Percentiles rank a stretch among this genome's conserved stretches.
Conservation (phyloP, 192 early-diverging fungal genomes). For the Haplosporangium gracile region DNA sequence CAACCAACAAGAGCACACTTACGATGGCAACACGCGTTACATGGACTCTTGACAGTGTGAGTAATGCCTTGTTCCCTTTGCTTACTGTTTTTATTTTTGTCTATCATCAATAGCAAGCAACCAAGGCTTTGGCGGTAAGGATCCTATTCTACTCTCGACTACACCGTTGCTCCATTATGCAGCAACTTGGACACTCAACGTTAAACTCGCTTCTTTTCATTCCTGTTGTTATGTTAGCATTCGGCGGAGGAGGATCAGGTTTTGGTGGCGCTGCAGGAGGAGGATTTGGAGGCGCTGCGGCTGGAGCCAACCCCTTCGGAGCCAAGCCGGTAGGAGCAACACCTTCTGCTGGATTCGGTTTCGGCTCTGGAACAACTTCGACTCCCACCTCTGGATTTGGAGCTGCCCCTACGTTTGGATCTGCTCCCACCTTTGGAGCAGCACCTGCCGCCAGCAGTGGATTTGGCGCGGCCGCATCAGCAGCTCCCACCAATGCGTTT, state of each 20-base stretch:
- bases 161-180: neutral
- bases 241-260: neutral
- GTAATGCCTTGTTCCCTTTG: neutral
- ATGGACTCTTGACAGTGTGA: neutral
- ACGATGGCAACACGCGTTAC: neutral
- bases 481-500: constrained; percentile 9
- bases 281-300: constrained; percentile 34
- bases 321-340: constrained; percentile 24
- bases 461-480: constrained; percentile 11
- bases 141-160: neutral
- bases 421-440: constrained; percentile 16
- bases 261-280: constrained; percentile 15
- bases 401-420: constrained; percentile 3
- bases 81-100: neutral
- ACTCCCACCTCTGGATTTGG: constrained; percentile 8
- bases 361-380: constrained; percentile 20
- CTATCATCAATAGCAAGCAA: constrained; percentile 25
- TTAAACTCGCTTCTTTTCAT: neutral
- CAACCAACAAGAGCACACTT: neutral
- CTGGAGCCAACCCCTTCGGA: constrained; percentile 25
- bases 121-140: constrained; percentile 38
- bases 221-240: neutral
- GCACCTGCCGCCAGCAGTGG: constrained; percentile 1
- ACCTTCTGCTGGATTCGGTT: constrained; percentile 20
- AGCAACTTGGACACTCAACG: neutral